Percentiles rank a stretch among this genome's conserved stretches.
These are phyloP conservation scores for Vaccinium darrowii DNA, from an alignment of 148 eudicot genomes.

Conservation along the genomic window DNA sequence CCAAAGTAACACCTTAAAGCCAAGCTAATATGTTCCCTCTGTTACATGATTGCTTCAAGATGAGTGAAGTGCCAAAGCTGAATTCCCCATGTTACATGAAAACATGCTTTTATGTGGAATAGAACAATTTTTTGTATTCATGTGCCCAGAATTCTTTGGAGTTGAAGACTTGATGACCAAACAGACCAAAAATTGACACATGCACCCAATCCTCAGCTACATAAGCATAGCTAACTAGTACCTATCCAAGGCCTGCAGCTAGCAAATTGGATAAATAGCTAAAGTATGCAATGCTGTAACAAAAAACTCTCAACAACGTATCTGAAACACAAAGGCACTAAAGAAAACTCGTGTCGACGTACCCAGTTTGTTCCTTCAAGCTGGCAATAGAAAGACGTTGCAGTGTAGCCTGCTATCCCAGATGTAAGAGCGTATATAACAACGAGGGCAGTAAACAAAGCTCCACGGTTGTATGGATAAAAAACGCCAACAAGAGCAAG, in stretches of 20 bases:
- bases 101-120: not conserved
- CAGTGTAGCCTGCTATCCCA: slow-evolving; percentile 53
- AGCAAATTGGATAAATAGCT: not conserved
- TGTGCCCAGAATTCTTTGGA: not conserved
- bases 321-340: not conserved
- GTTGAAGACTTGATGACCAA: not conserved
- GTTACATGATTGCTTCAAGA: not conserved
- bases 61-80: not conserved
- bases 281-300: not conserved
- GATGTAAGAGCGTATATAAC: slow-evolving; percentile 53
- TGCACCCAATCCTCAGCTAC: not conserved
- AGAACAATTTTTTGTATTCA: not conserved
- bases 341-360: slow-evolving; percentile 6
- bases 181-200: not conserved
- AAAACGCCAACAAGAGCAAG: slow-evolving; percentile 53
- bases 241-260: not conserved
- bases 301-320: not conserved
- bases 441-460: slow-evolving; percentile 50
- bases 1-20: not conserved
- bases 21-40: not conserved
- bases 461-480: slow-evolving; percentile 57
- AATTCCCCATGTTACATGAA: not conserved
- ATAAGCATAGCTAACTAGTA: not conserved
- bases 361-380: slow-evolving; percentile 57
- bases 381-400: slow-evolving; percentile 45